Evolutionary conservation across 768 basidiomycete species (phyloP).

Genomic region (Nevesoporus exiguus): DNA sequence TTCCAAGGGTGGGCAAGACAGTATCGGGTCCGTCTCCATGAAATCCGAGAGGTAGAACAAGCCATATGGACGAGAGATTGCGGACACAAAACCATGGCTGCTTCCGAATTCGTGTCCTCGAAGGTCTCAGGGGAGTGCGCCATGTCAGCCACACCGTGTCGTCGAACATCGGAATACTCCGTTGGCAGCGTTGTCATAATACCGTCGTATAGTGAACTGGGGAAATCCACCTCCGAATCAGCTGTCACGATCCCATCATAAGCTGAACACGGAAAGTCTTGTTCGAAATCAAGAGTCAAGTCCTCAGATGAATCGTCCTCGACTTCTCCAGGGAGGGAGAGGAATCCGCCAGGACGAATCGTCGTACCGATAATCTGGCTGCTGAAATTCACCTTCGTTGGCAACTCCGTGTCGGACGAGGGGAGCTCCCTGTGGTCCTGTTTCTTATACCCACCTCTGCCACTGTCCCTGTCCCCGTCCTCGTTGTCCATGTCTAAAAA

Average conservation of each 20-base stretch:
- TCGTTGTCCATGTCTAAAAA: conserved; percentile 13
- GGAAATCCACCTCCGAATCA: background rate
- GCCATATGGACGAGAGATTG: background rate
- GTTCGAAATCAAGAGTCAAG: background rate
- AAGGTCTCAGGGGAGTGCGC: background rate
- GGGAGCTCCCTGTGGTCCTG: background rate
- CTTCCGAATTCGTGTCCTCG: background rate
- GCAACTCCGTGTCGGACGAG: conserved; percentile 12
- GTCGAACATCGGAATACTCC: background rate
- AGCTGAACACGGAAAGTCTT: background rate
- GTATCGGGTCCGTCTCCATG: background rate
- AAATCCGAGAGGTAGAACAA: background rate
- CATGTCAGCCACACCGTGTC: conserved; percentile 13
- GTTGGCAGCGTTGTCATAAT: background rate
- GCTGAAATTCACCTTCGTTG: conserved; percentile 4
- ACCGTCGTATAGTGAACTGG: background rate
- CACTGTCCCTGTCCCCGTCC: background rate
- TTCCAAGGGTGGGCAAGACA: background rate
- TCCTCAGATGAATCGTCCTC: background rate
- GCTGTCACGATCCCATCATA: background rate
- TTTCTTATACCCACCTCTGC: background rate
- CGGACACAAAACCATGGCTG: background rate
- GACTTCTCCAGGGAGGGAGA: conserved; percentile 4
- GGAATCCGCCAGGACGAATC: conserved; percentile 6
- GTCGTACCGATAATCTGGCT: conserved; percentile 17